Evolutionary conservation across 768 basidiomycete genomes (phyloP).

Genomic region (Kondoa malvinella): DNA sequence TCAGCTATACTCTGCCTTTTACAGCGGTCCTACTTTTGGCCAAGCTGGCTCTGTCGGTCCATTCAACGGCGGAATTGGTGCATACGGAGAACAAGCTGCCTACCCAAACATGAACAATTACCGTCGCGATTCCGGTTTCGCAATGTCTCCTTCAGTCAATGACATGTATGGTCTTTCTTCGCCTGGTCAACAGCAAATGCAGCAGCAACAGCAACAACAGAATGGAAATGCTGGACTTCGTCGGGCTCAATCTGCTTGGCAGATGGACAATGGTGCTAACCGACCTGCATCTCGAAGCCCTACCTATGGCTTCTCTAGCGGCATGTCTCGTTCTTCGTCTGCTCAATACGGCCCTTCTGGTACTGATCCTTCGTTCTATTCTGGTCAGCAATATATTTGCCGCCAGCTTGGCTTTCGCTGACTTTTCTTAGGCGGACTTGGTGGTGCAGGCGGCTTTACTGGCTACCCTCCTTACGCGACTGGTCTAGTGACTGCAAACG

Average conservation of each 20-base stretch:
- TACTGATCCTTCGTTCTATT: not conserved
- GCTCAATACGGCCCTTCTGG: constrained; percentile 2
- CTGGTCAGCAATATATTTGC: not conserved
- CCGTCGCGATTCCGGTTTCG: not conserved
- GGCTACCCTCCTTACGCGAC: constrained; percentile 4
- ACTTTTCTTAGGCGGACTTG: constrained; percentile 2
- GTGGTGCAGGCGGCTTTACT: not conserved
- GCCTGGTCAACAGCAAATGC: not conserved
- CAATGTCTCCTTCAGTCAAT: not conserved
- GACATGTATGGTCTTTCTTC: not conserved
- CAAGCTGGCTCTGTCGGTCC: not conserved
- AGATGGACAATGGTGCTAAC: not conserved
- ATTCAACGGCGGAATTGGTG: not conserved
- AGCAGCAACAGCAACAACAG: not conserved
- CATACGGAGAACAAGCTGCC: not conserved
- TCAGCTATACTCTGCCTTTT: not conserved
- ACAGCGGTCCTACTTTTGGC: not conserved
- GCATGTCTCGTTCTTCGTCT: not conserved
- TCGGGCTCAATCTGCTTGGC: not conserved
- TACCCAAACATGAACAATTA: not conserved
- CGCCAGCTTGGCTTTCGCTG: not conserved
- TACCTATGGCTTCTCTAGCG: not conserved
- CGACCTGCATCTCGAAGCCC: not conserved
- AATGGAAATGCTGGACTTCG: not conserved
- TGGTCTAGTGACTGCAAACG: constrained; percentile 5